Base-by-base conservation (phyloP, 2,329 filamentous ascomycete species). In the Ceratocystis huliohia region DNA sequence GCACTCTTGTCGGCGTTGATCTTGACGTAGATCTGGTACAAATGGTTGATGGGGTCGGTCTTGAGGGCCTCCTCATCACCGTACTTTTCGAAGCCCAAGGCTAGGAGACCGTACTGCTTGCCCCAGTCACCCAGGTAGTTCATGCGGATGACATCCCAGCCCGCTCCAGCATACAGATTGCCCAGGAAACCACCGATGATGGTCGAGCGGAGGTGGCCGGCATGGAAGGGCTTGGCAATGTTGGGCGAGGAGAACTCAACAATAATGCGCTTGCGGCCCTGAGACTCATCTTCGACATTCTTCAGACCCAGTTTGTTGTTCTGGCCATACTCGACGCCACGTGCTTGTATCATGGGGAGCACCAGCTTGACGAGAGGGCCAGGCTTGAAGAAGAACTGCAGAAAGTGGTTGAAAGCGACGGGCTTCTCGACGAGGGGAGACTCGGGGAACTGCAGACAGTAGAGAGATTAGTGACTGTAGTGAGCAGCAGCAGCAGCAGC, bases 161-260 rank as follows among this genome's bases (percentile, higher is more conserved):
- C 88, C 44, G 84, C 84, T 41, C 78, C 79, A 71, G 87, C 81
- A 74, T 90, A 88, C 20, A 91, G 76, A 73, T 90, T 90, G 25
- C 86, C 79, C 50, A 91, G 78, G 76, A 91, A 91, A 48, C 87
- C 87, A 62, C 88, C 88, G 68, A 91, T 91, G 73, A 91, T 91
- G 46, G 88, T 92, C 71, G 85, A 88, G 72, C 88, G 82, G 71
- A 91, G 78, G 75, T 92, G 88, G 13, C 88, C 87, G 48, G 88
- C 88, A 73, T 91, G 88, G 78, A 91, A 91, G 28, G 88, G 89
- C 76, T 93, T 93, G 59, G 89, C 89, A 68, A 94, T 91, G 74
- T 94, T 94, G 63, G 90, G 89, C 6, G 88, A 91, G 6, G 87
- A 91, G 75, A 93, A 94, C 73, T 94, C 89, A 71, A 94, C 82